Evolutionary conservation across 345 rosid species (phyloP), one percentile per base, ranked within the genome.

Genomic region (Syzygium grande): DNA sequence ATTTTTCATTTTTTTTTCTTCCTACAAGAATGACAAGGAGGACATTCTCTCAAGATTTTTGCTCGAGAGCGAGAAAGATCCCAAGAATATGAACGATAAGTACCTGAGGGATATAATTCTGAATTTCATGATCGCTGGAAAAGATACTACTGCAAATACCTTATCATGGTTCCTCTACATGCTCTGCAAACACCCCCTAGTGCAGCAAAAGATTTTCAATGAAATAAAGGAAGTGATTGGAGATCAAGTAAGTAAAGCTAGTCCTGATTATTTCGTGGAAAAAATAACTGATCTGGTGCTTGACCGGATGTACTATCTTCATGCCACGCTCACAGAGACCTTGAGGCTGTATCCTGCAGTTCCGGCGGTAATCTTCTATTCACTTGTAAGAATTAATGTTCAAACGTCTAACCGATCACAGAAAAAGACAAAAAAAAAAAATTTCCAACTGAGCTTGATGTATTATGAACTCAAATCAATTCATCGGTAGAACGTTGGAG

Each of bases 281-380:
- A 89, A 89, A 30, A 84, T 95, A 63, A 92, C 90, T 0, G 94
- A 93, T 88, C 89, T 84, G 83, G 90, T 90, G 46, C 95, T 97
- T 13, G 95, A 97, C 23, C 58, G 86, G 65, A 93, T 95, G 98
- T 97, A 95, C 38, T 94, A 95, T 89, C 98, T 97, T 87, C 98
- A 96, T 56, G 97, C 98, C 43, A 89, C 95, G 7, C 91, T 97
- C 85, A 90, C 97, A 16, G 99, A 97, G 92, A 95, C 98, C 84
- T 88, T 95, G 89, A 91, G 99, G 89, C 91, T 97, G 8, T 93
- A 94, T 87, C 98, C 98, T 89, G 87, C 93, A 34, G 94, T 92
- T 15, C 99, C 98, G 43, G 41, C 90, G 91, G 97, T 94, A 94
- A 88, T 29, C 34, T 51, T 73, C 23, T 52, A 16, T 22, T 11